Conservation (phyloP, 805 yeast species). For the Kluyveromyces lactis region DNA sequence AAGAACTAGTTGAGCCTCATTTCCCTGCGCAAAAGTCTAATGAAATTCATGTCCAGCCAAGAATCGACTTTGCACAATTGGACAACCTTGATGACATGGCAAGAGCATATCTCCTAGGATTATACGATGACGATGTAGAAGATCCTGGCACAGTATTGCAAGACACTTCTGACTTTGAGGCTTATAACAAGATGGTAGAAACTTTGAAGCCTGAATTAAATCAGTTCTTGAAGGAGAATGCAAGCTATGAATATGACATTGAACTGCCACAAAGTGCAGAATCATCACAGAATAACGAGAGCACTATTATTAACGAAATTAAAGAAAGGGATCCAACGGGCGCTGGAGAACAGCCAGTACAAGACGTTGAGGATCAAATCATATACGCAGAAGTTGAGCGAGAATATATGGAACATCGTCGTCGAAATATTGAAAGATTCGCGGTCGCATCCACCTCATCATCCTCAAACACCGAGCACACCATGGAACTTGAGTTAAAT, state of each 20-base stretch:
- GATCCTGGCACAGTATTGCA: conserved; percentile 48
- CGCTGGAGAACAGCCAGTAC: conserved; percentile 10
- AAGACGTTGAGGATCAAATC: conserved; percentile 1
- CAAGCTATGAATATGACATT: conserved; percentile 6
- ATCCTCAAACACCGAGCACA: background rate
- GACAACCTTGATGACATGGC: conserved; percentile 49
- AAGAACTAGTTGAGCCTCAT: too few relatives aligned
- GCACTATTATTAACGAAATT: conserved; percentile 22
- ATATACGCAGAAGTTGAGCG: conserved; percentile 9
- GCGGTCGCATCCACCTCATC: background rate
- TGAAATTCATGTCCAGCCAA: background rate
- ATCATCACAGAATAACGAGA: conserved; percentile 14
- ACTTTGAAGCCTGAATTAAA: conserved; percentile 17
- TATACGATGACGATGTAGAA: conserved; percentile 53
- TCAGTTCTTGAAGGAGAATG: conserved; percentile 17
- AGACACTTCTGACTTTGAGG: conserved; percentile 44
- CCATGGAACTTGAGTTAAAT: background rate
- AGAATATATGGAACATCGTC: conserved; percentile 4
- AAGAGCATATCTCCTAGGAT: conserved; percentile 48
- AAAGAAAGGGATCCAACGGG: conserved; percentile 27
- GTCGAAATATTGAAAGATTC: background rate
- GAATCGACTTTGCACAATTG: conserved; percentile 34
- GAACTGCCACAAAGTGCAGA: background rate
- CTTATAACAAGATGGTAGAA: conserved; percentile 37
- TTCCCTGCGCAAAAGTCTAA: background rate